Conservation (phyloP, 768 basidiomycete genomes). For the Cantharellus anzutake region DNA sequence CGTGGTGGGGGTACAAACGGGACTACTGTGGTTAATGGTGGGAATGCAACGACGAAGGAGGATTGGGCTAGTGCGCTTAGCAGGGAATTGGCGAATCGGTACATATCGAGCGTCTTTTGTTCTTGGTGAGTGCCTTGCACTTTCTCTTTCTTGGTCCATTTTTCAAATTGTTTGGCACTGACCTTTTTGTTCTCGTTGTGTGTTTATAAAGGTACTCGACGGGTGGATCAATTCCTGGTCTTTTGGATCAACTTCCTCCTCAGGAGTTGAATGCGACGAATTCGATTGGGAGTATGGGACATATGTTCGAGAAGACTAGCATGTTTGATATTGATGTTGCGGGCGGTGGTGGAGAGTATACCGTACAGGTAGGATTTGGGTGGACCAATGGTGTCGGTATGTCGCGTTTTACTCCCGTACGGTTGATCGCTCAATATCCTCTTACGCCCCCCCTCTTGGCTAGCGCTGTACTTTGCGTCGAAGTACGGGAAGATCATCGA, state of each 20-base stretch:
- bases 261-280: slow-evolving; percentile 48
- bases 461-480: slow-evolving; percentile 48
- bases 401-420: slow-evolving; percentile 38
- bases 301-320: slow-evolving; percentile 89
- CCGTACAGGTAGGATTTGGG: slow-evolving; percentile 11
- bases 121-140: slow-evolving; percentile 44
- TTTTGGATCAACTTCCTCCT: slow-evolving; percentile 52
- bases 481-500: slow-evolving; percentile 41
- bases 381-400: not conserved
- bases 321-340: slow-evolving; percentile 57
- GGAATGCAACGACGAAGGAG: slow-evolving; percentile 38
- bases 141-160: not conserved
- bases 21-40: slow-evolving; percentile 42
- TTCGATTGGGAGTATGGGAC: slow-evolving; percentile 2
- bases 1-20: slow-evolving; percentile 16
- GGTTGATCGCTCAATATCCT: slow-evolving; percentile 71
- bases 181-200: not conserved
- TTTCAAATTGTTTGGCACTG: not conserved
- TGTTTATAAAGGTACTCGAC: slow-evolving; percentile 46
- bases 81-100: slow-evolving; percentile 70
- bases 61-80: slow-evolving; percentile 45
- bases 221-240: slow-evolving; percentile 58
- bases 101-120: slow-evolving; percentile 65
- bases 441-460: slow-evolving; percentile 10
- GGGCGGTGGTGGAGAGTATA: slow-evolving; percentile 73